Base-by-base conservation (phyloP, 2,329 filamentous ascomycete genomes). In the Xylogone sp. region DNA sequence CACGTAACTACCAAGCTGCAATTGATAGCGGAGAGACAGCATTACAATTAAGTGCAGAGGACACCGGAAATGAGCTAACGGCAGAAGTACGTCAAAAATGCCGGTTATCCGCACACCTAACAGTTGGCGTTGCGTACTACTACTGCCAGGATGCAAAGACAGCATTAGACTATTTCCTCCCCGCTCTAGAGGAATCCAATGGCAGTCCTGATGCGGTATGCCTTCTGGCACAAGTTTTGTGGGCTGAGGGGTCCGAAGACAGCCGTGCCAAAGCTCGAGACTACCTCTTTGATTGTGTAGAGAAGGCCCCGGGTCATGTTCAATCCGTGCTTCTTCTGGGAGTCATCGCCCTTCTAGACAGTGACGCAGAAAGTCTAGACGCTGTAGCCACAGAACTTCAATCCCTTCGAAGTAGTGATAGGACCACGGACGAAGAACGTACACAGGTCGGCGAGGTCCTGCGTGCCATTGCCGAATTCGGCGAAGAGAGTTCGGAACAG, bases 211-310 rank as follows among this genome's bases (percentile, higher is more conserved):
- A 97, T 63, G 87, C 93, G 1, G 85, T 91, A 0, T 97, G 92
- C 63, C 76, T 97, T 12, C 76, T 97, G 12, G 88, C 92, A 0
- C 90, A 97, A 69, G 88, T 97, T 0, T 78, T 97, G 0, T 99
- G 94, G 93, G 92, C 92, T 0, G 90, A 90, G 57, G 91, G 89
- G 8, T 83, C 84, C 0, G 82, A 86, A 6, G 78, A 84, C 1
- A 88, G 92, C 50, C 83, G 86, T 45, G 82, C 86, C 46, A 83
- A 88, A 55, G 92, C 93, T 16, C 81, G 90, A 3, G 84, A 88
- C 48, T 82, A 89, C 56, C 77, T 99, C 1, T 93, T 96, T 62
- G 84, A 85, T 13, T 85, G 88, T 31, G 85, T 96, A 12, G 89
- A 92, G 60, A 78, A 75, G 47, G 73, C 87, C 46, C 82, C 89